These are phyloP conservation scores for Mycena chlorophos DNA, from an alignment of 768 basidiomycete species.

Conservation along the genomic window DNA sequence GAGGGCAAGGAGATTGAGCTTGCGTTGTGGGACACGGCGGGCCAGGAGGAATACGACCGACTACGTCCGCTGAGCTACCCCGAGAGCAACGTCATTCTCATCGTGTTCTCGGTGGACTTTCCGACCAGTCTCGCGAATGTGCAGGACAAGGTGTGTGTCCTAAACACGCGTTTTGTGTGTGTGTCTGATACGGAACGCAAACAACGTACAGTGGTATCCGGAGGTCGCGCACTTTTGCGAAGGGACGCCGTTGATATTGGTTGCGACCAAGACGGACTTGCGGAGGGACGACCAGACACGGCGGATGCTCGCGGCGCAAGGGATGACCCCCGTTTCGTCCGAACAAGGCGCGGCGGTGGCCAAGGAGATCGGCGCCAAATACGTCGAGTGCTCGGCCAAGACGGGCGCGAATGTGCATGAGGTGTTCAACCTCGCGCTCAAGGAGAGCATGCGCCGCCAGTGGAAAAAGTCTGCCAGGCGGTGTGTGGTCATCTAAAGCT, in stretches of 20 bases:
- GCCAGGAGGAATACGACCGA: constrained; percentile 95
- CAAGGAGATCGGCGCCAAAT: constrained; percentile 89
- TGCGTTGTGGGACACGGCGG: constrained; percentile 98
- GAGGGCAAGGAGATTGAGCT: constrained; percentile 90
- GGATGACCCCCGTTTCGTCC: constrained; percentile 73
- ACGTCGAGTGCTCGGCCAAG: constrained; percentile 94
- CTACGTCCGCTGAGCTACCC: constrained; percentile 85
- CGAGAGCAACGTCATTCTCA: constrained; percentile 87
- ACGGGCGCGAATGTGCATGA: constrained; percentile 87
- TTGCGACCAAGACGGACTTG: constrained; percentile 93
- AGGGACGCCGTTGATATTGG: constrained; percentile 84
- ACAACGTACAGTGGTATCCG: constrained; percentile 72
- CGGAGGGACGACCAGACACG: constrained; percentile 83
- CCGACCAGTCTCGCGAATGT: constrained; percentile 90
- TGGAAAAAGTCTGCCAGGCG: constrained; percentile 74
- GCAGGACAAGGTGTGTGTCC: constrained; percentile 70
- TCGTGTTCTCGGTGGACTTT: constrained; percentile 93
- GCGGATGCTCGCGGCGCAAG: constrained; percentile 88
- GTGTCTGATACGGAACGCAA: not conserved
- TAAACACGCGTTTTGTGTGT: constrained; percentile 10
- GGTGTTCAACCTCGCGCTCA: constrained; percentile 86
- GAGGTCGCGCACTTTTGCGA: constrained; percentile 93
- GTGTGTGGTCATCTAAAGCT: constrained; percentile 61
- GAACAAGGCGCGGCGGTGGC: constrained; percentile 86
- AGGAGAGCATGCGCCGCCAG: constrained; percentile 81